Evolutionary conservation across 371 early-diverging fungal species (phyloP), one percentile per base, ranked within the genome.

Genomic region (Lichtheimia hyalospora): DNA sequence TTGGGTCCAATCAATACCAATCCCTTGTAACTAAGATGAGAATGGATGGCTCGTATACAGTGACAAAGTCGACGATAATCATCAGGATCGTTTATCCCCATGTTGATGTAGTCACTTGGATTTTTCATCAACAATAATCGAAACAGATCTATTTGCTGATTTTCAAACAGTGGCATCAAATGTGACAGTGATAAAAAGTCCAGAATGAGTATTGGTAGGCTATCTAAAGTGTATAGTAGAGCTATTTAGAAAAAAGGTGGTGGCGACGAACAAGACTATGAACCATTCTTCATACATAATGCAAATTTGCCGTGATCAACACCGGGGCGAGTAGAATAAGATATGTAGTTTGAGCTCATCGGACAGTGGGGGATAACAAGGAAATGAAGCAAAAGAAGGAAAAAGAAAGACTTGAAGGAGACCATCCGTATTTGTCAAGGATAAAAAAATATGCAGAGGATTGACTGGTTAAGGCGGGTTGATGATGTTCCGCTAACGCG

Each of bases 121-220:
- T 64, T 62, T 15, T 53, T 58, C 68, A 69, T 69, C 40, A 49
- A 24, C 40, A 75, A 50, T 23, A 71, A 59, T 8, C 53, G 52
- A n/a, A 66, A 54, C 10, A 69, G 24, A 50, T 69, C 70, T 24
- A 75, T 63, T 3, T 61, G 49, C 7, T 56, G 62, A n/a, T 66
- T 24, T 24, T 75, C 60, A 58, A 75, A 69, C 24, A 65, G 20
- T 6, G 75, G 72, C 48, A 71, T 63, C 50, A 69, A 64, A 25
- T 68, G 69, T 51, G 65, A 64, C n/a, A 75, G 54, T 10, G 57
- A 63, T 40, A 75, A 51, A 41, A 69, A 67, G n/a, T 24, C 41
- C 5, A 74, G 64, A 3, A 74, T 57, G 53, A 66, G 66, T 7
- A 66, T 57, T n/a, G 67, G 60, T 13, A 73, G 39, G 53, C 24